phyloP scores from a whole-genome alignment of 75 land plant genomes.

The Isoetes taiwanensis region DNA sequence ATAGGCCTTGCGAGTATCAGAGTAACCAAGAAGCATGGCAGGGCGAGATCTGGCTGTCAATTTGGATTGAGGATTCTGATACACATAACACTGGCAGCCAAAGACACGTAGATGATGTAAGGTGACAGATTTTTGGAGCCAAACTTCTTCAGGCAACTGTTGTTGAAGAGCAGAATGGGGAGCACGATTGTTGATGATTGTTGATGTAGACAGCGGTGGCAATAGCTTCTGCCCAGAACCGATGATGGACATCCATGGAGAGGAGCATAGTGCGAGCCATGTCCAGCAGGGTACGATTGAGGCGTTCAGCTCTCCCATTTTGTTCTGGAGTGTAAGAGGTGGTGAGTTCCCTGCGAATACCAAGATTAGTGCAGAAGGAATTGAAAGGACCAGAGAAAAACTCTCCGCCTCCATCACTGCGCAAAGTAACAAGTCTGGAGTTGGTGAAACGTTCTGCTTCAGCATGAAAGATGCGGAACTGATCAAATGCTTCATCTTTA shows the following conservation, averaged over 20 bases:
- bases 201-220: no score
- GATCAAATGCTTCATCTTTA: slow-evolving; percentile 15
- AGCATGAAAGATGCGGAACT: slow-evolving; percentile 11
- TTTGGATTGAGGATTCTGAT: no score
- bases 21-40: no score
- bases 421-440: slow-evolving; percentile 6
- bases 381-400: slow-evolving; percentile 13
- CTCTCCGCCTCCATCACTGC: slow-evolving; percentile 20
- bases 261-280: slow-evolving; percentile 19
- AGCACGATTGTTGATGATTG: no score
- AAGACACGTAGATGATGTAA: no score
- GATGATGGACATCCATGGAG: not conserved
- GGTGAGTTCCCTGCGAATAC: not conserved
- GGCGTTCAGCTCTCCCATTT: slow-evolving; percentile 24
- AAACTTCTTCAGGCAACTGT: no score
- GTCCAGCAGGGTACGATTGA: slow-evolving; percentile 10
- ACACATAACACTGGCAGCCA: no score
- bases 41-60: no score
- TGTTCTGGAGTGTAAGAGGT: slow-evolving; percentile 11
- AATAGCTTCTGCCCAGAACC: slow-evolving; percentile 22
- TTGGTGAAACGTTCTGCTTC: slow-evolving; percentile 14
- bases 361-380: slow-evolving; percentile 1
- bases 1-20: no score
- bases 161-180: no score
- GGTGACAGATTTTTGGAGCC: no score